A percentile compares a stretch with the other conserved stretches of the same genome.
phyloP scores from a whole-genome alignment of 768 basidiomycete genomes.

The Boletus fagicola region DNA sequence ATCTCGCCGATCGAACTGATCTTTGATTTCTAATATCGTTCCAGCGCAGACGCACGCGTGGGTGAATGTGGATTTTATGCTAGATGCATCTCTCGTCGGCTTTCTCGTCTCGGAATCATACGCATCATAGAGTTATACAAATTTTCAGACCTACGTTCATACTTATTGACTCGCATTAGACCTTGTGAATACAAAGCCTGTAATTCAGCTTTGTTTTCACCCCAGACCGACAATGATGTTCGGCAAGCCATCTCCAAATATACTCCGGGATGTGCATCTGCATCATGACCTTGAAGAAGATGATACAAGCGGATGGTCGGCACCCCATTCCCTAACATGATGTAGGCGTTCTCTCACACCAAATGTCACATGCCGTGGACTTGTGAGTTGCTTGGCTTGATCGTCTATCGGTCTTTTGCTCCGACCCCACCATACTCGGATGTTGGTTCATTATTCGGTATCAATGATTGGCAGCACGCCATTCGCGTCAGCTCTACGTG shows the following conservation, averaged over 20 bases:
- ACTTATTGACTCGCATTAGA: background rate
- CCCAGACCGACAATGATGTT: background rate
- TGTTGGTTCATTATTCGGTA: background rate
- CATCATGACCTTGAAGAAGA: background rate
- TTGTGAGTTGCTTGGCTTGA: background rate
- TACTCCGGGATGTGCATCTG: background rate
- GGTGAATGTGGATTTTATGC: conserved; percentile 96
- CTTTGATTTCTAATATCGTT: background rate
- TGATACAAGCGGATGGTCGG: background rate
- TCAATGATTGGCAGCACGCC: background rate
- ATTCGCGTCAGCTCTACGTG: background rate
- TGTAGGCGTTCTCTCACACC: conserved; percentile 7
- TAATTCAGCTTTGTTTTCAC: background rate
- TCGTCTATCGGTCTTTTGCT: background rate
- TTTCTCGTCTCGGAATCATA: conserved; percentile 76
- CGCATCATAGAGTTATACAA: conserved; percentile 31
- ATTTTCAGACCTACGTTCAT: background rate
- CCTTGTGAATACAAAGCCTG: background rate
- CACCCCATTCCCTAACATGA: background rate
- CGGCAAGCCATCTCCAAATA: background rate
- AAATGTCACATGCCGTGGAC: conserved; percentile 5
- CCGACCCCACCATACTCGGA: background rate
- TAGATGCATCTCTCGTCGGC: conserved; percentile 90
- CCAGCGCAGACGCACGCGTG: conserved; percentile 90
- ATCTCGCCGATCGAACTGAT: conserved; percentile 4